Base-by-base conservation (phyloP, 768 basidiomycete genomes). In the Crepidotus variabilis region DNA sequence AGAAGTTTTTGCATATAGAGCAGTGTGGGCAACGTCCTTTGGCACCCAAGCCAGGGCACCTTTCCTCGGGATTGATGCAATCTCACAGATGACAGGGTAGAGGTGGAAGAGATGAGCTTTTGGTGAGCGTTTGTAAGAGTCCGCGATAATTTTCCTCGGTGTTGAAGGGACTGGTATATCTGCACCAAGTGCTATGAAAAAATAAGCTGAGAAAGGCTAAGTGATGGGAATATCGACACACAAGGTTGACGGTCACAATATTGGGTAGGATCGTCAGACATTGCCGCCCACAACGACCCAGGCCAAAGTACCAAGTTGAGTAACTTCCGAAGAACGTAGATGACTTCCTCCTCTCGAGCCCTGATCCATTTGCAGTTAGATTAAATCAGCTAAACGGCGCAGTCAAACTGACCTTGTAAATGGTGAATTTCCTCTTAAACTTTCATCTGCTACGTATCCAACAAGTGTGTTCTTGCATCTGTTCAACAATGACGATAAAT, bases 101-200 rank as follows among this genome's bases (percentile, higher is more conserved):
- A 96, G 86, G 65, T 94, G 86, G 78, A 96, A 96, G 10, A 98
- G 73, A 63, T 96, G 94, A 0, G 89, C 93, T 14, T 84, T 78
- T 0, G 84, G 69, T 1, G 94, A 94, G 0, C 90, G 83, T 61
- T 83, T 84, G 11, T 88, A 82, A 0, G 88, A 82, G 57, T 92
- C 86, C 0, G 85, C 76, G 20, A 95, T 78, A 2, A 90, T 73
- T 11, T 74, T 72, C 11, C 82, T 72, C 0, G 86, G 81, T 1
- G 77, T 69, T 16, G 81, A 65, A 1, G 75, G 73, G 46, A 69
- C 85, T 34, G 67, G 57, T n/a, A 62, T 52, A 74, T 70, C 61
- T 67, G 75, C 70, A 52, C 33, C 60, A 62, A 60, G 10, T 45
- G 14, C 32, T 55, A 47, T 55, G 20, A 16, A 50, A 16, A 48